Percentiles rank a stretch among this genome's conserved stretches.
phyloP scores from a whole-genome alignment of 2,329 filamentous ascomycete genomes.

The Helicocarpus griseus region DNA sequence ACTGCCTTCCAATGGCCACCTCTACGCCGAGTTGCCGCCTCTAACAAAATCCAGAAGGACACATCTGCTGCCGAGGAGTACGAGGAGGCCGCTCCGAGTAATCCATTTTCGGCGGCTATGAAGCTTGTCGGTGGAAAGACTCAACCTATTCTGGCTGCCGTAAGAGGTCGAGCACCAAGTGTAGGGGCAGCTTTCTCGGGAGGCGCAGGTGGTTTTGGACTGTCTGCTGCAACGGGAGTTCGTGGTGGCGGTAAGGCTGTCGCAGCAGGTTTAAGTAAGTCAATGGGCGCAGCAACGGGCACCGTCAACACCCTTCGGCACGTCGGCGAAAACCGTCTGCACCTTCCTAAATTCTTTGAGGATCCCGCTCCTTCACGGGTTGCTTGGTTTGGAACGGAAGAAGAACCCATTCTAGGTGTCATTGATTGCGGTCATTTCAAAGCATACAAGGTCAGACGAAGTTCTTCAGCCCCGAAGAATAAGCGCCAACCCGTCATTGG shows the following conservation, averaged over 20 bases:
- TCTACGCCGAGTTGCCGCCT: slow-evolving; percentile 40
- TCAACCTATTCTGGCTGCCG: slow-evolving; percentile 57
- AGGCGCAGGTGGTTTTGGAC: slow-evolving; percentile 31
- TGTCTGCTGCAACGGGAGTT: slow-evolving; percentile 38
- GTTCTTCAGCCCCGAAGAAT: slow-evolving; percentile 43
- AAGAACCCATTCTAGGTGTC: slow-evolving; percentile 33
- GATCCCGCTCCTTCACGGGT: slow-evolving; percentile 34
- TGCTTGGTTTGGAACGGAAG: slow-evolving; percentile 36
- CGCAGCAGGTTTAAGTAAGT: slow-evolving; percentile 41
- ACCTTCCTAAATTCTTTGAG: slow-evolving; percentile 32
- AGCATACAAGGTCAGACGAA: slow-evolving; percentile 33
- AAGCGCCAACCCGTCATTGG: slow-evolving; percentile 45
- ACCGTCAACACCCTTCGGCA: slow-evolving; percentile 40
- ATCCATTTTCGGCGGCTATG: slow-evolving; percentile 58
- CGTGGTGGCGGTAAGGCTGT: slow-evolving; percentile 38
- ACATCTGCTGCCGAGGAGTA: slow-evolving; percentile 40
- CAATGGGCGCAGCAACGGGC: slow-evolving; percentile 38
- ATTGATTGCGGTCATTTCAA: slow-evolving; percentile 37
- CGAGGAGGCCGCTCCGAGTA: slow-evolving; percentile 28
- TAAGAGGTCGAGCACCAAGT: slow-evolving; percentile 45
- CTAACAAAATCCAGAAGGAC: slow-evolving; percentile 24
- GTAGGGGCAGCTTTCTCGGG: slow-evolving; percentile 34
- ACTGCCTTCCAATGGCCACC: slow-evolving; percentile 84
- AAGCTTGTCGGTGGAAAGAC: slow-evolving; percentile 54
- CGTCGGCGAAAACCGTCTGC: slow-evolving; percentile 39